Evolutionary conservation across 768 basidiomycete species (phyloP).

Genomic region (Tulasnella sp.): DNA sequence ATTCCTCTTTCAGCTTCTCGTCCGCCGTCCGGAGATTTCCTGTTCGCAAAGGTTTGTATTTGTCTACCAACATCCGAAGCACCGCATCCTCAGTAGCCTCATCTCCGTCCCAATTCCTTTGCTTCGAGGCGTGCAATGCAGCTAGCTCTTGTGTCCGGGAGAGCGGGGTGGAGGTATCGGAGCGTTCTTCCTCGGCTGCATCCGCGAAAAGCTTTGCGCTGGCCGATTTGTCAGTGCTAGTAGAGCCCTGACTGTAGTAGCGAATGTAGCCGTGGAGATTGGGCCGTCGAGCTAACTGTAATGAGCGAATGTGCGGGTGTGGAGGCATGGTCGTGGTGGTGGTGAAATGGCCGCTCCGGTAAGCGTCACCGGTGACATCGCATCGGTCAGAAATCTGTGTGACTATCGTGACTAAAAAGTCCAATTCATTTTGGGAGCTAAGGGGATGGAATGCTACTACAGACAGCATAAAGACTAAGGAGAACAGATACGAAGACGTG

Average conservation of each 20-base stretch:
- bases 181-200: slow-evolving; percentile 16
- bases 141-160: background rate
- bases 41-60: slow-evolving; percentile 75
- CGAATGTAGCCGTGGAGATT: background rate
- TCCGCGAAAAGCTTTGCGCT: slow-evolving; percentile 31
- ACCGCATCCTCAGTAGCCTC: slow-evolving; percentile 67
- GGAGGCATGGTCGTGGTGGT: slow-evolving; percentile 6
- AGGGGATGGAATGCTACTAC: background rate
- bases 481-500: background rate
- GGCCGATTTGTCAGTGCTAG: background rate
- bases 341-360: background rate
- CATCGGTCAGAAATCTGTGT: background rate
- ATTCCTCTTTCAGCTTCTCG: slow-evolving; percentile 53
- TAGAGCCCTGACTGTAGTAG: background rate
- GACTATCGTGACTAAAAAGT: background rate
- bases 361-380: background rate
- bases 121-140: slow-evolving; percentile 44
- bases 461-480: background rate
- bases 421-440: background rate
- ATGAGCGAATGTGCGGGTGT: background rate
- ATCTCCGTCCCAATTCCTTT: slow-evolving; percentile 75
- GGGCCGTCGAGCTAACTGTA: background rate
- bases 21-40: slow-evolving; percentile 60
- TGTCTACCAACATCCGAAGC: slow-evolving; percentile 80
- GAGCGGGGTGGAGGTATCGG: too few relatives aligned